These are phyloP conservation scores for Phlegmacium glaucopus DNA, from an alignment of 768 basidiomycete genomes.

Conservation along the genomic window DNA sequence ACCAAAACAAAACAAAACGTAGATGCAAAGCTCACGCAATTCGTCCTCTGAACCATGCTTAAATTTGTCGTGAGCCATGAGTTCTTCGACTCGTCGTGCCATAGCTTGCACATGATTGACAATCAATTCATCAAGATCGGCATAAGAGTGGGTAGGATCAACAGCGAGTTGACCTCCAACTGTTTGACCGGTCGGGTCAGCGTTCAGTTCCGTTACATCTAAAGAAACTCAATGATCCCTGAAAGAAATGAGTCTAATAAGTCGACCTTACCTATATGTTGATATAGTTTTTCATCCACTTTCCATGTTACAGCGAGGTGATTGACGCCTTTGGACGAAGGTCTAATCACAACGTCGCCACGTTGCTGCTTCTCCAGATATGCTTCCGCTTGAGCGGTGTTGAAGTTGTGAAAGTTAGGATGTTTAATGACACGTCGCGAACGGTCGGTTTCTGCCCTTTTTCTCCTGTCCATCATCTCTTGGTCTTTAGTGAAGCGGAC, in stretches of 20 bases:
- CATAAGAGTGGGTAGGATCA: constrained; percentile 77
- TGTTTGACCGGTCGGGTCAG: constrained; percentile 66
- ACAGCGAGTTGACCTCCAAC: constrained; percentile 65
- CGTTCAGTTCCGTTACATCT: constrained; percentile 84
- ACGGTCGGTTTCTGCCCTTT: constrained; percentile 76
- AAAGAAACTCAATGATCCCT: not conserved
- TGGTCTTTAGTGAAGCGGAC: constrained; percentile 61
- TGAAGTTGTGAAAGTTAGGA: constrained; percentile 97
- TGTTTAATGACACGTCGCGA: constrained; percentile 91
- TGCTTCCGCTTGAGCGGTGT: constrained; percentile 83
- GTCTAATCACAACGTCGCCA: constrained; percentile 95
- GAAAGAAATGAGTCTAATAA: too few species aligned
- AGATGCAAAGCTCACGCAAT: constrained; percentile 65
- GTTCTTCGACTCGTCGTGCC: constrained; percentile 87
- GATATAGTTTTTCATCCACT: constrained; percentile 92
- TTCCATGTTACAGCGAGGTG: constrained; percentile 99
- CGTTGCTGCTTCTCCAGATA: constrained; percentile 87
- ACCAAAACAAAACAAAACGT: constrained; percentile 1
- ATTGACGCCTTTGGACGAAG: constrained; percentile 89
- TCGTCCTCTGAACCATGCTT: constrained; percentile 85
- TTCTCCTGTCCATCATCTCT: constrained; percentile 77
- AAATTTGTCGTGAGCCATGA: constrained; percentile 95
- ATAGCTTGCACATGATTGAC: constrained; percentile 96
- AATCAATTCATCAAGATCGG: constrained; percentile 94
- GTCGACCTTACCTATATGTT: constrained; percentile 79